phyloP scores from a whole-genome alignment of 2,329 filamentous ascomycete species.

The Penicillium corylophilum region DNA sequence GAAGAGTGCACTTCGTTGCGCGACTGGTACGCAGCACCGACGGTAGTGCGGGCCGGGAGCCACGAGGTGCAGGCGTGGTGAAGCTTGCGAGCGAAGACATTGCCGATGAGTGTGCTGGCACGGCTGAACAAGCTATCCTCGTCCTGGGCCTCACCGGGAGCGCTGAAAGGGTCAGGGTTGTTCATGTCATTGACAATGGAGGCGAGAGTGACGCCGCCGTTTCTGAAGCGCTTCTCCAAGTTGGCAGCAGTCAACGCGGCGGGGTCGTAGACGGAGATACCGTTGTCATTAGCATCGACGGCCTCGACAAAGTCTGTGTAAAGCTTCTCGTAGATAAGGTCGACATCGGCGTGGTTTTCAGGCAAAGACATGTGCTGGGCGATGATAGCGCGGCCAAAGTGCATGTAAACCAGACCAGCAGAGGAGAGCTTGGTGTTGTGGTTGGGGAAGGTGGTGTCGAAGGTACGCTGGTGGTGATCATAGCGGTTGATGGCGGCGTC shows the following conservation, averaged over 20 bases:
- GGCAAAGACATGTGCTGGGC: conserved; percentile 61
- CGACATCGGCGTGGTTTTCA: conserved; percentile 65
- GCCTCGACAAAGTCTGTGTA: conserved; percentile 95
- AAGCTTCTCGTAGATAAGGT: conserved; percentile 78
- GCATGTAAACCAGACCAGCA: conserved; percentile 91
- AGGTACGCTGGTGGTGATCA: conserved; percentile 96
- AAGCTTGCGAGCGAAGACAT: conserved; percentile 80
- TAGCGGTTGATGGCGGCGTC: conserved; percentile 73
- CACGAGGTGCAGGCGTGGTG: conserved; percentile 73
- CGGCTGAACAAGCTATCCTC: conserved; percentile 78
- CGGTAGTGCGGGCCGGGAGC: conserved; percentile 81
- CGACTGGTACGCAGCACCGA: conserved; percentile 71
- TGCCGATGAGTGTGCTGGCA: conserved; percentile 81
- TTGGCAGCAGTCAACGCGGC: conserved; percentile 66
- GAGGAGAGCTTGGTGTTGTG: conserved; percentile 87
- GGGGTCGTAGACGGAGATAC: conserved; percentile 78
- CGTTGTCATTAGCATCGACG: conserved; percentile 96
- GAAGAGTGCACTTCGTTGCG: conserved; percentile 67
- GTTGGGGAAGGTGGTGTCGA: conserved; percentile 79
- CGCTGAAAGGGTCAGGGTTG: conserved; percentile 54
- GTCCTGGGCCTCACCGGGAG: conserved; percentile 62
- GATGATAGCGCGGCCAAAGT: conserved; percentile 86
- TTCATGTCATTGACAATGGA: conserved; percentile 80
- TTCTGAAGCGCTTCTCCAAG: conserved; percentile 77
- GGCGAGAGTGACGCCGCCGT: conserved; percentile 79